Evolutionary conservation across 495 filamentous ascomycete genomes (phyloP).

Genomic region (Tricharina praecox): DNA sequence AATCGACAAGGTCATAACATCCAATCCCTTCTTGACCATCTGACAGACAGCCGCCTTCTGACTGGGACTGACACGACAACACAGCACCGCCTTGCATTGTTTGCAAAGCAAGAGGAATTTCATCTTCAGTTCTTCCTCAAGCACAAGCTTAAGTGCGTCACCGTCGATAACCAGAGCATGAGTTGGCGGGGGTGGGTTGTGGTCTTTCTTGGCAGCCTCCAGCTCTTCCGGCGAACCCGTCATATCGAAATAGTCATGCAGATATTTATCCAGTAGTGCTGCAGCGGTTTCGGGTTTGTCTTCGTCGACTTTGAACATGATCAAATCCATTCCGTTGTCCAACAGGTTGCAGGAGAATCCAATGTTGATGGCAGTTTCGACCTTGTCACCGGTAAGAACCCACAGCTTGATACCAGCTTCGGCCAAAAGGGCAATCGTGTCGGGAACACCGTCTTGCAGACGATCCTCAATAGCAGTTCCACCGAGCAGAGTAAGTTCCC

Average conservation of each 20-base stretch:
- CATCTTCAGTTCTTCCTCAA: conserved; percentile 65
- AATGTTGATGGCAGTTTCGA: conserved; percentile 99
- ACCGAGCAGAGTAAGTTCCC: conserved; percentile 72
- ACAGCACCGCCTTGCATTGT: conserved; percentile 90
- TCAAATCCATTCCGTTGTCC: conserved; percentile 93
- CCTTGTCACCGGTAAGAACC: conserved; percentile 97
- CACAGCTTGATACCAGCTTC: conserved; percentile 98
- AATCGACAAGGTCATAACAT: conserved; percentile 93
- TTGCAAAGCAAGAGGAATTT: conserved; percentile 94
- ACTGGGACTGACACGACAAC: conserved; percentile 89
- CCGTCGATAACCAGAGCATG: conserved; percentile 97
- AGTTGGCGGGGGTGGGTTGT: conserved; percentile 67
- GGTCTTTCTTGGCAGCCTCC: conserved; percentile 56
- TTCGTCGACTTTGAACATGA: conserved; percentile 73
- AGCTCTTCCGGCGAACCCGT: conserved; percentile 82
- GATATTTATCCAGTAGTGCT: conserved; percentile 52
- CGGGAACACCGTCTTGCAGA: conserved; percentile 91
- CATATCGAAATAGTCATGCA: conserved; percentile 50
- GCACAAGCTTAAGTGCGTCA: conserved; percentile 77
- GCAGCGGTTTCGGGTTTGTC: conserved; percentile 47
- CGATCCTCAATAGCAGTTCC: conserved; percentile 97
- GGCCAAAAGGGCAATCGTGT: conserved; percentile 82
- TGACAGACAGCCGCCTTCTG: conserved; percentile 96
- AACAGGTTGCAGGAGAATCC: conserved; percentile 97
- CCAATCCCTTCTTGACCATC: conserved; percentile 84